A percentile compares a stretch with the other conserved stretches of the same genome.
phyloP scores from a whole-genome alignment of 176 grass and related monocot genomes.

The Raddia distichophylla region DNA sequence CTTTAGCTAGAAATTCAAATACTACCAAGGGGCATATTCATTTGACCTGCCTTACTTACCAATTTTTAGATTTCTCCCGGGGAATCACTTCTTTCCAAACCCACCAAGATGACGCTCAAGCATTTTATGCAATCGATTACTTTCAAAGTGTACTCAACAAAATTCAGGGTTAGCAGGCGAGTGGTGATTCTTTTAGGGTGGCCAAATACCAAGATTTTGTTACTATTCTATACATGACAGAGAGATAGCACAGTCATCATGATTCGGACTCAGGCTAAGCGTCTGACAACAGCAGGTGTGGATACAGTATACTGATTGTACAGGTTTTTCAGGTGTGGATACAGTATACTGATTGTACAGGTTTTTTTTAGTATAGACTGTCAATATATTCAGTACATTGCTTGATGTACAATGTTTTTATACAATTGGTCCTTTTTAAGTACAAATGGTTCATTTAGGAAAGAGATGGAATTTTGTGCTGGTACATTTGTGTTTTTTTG shows the following conservation, averaged over 20 bases:
- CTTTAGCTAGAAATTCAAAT: neutral
- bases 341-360: constrained; percentile 24
- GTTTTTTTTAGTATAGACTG: neutral
- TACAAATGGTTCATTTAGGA: no score
- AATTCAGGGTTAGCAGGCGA: constrained; percentile 29
- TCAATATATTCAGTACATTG: constrained; percentile 6
- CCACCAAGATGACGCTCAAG: constrained; percentile 31
- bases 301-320: constrained; percentile 16
- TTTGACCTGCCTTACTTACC: constrained; percentile 2
- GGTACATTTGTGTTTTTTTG: no score
- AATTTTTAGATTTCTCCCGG: constrained; percentile 59
- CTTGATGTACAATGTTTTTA: neutral
- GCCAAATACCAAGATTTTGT: constrained; percentile 32
- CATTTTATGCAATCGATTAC: constrained; percentile 27
- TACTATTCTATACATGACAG: constrained; percentile 31
- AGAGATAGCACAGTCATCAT: neutral
- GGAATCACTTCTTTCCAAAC: constrained; percentile 51
- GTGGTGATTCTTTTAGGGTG: constrained; percentile 37
- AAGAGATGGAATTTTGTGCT: no score
- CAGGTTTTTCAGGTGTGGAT: constrained; percentile 12
- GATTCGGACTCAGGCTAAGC: neutral
- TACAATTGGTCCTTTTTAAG: no score
- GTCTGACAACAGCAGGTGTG: neutral
- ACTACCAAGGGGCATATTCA: neutral
- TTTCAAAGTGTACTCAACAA: constrained; percentile 21